These are phyloP conservation scores for Aquanectria penicillioides DNA, from an alignment of 2,329 filamentous ascomycete species.

Conservation along the genomic window DNA sequence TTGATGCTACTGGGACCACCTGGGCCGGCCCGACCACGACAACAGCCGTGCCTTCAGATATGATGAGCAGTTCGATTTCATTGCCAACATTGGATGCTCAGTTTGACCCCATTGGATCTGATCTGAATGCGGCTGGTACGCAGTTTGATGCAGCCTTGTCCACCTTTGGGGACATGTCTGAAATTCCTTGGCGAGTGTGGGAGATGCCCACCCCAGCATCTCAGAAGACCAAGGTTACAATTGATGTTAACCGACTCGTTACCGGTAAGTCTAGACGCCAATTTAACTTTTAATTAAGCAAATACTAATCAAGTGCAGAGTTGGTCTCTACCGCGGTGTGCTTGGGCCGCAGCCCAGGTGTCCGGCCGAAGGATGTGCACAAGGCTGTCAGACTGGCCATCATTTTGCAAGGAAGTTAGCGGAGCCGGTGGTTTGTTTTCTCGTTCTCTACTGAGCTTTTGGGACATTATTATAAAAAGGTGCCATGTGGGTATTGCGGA, in stretches of 20 bases:
- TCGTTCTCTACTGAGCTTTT: no score
- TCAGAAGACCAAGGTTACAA: conserved; percentile 45
- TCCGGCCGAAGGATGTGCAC: conserved; percentile 51
- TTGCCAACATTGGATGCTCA: conserved; percentile 16
- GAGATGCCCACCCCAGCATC: conserved; percentile 28
- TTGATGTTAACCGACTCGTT: conserved; percentile 48
- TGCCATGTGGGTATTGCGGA: not conserved
- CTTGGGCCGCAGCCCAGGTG: conserved; percentile 50
- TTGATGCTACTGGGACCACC: not conserved
- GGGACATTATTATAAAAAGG: not conserved
- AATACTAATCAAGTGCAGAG: conserved; percentile 42
- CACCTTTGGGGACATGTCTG: conserved; percentile 22
- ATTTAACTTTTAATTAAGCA: not conserved
- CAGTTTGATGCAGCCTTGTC: conserved; percentile 21
- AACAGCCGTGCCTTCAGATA: conserved; percentile 18
- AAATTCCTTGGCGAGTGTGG: conserved; percentile 30
- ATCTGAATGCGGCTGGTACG: conserved; percentile 1
- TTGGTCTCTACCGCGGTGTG: conserved; percentile 49
- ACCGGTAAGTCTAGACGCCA: conserved; percentile 43
- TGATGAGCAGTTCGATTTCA: conserved; percentile 13
- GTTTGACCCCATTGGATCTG: conserved; percentile 19
- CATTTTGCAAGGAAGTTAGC: conserved; percentile 9
- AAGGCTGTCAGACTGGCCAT: conserved; percentile 39
- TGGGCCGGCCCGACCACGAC: no score
- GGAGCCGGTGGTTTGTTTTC: no score